Conservation (phyloP, 257 asterid species). For the Perilla frutescens region DNA sequence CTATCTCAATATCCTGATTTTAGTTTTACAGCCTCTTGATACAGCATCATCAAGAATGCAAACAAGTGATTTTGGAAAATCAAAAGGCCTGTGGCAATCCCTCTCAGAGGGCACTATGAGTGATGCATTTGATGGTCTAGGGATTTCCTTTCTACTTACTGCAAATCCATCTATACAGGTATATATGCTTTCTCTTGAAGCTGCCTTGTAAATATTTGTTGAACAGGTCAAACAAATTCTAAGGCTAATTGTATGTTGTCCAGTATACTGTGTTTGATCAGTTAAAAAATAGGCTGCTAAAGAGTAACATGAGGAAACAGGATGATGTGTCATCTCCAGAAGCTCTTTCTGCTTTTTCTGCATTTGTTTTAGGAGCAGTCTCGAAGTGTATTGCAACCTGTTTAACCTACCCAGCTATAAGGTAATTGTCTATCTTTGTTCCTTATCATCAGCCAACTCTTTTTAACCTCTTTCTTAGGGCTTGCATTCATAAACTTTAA, state of each 20-base stretch:
- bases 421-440: slow-evolving; percentile 46
- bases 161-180: slow-evolving; percentile 94
- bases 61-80: slow-evolving; percentile 90
- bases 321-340: slow-evolving; percentile 53
- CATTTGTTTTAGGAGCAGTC: slow-evolving; percentile 77
- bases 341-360: slow-evolving; percentile 85
- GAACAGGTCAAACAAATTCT: slow-evolving; percentile 21
- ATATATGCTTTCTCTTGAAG: slow-evolving; percentile 13
- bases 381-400: slow-evolving; percentile 90
- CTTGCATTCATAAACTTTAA: background rate
- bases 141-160: slow-evolving; percentile 85
- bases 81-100: slow-evolving; percentile 83
- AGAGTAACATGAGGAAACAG: slow-evolving; percentile 47
- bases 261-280: slow-evolving; percentile 97
- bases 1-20: slow-evolving; percentile 36
- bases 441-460: slow-evolving; percentile 4
- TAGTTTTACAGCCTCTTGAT: slow-evolving; percentile 82
- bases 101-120: slow-evolving; percentile 79
- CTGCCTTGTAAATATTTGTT: background rate
- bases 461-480: background rate
- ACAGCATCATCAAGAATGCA: slow-evolving; percentile 97
- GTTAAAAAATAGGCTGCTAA: slow-evolving; percentile 65
- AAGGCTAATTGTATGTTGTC: slow-evolving; percentile 37
- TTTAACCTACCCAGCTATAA: slow-evolving; percentile 79
- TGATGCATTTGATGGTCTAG: slow-evolving; percentile 90